Evolutionary conservation across 805 yeast genomes (phyloP).

Genomic region (Clavispora vitiphila): DNA sequence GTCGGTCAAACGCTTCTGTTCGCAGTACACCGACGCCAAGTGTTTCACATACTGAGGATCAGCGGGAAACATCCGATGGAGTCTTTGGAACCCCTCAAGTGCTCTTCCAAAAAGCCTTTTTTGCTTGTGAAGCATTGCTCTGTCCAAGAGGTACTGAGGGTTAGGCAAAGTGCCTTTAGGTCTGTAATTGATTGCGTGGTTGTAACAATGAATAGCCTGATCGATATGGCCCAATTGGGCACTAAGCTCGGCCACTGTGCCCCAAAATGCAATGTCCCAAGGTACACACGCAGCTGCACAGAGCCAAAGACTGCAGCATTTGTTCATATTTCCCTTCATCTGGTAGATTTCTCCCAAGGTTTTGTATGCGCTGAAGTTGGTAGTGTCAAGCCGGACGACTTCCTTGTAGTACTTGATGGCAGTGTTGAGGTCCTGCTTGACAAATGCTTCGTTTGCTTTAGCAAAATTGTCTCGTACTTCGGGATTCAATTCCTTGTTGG

Average conservation of each 20-base stretch:
- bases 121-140: conserved; percentile 65
- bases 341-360: conserved; percentile 82
- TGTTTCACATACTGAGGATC: conserved; percentile 60
- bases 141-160: conserved; percentile 52
- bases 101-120: conserved; percentile 68
- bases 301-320: conserved; percentile 78
- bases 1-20: conserved; percentile 59
- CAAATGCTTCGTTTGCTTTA: conserved; percentile 78
- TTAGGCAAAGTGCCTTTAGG: conserved; percentile 18
- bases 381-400: conserved; percentile 73
- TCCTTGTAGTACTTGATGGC: conserved; percentile 60
- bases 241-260: conserved; percentile 65
- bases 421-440: conserved; percentile 50
- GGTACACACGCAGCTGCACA: conserved; percentile 75
- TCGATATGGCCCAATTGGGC: conserved; percentile 60
- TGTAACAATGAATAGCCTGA: conserved; percentile 77
- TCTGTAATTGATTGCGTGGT: conserved; percentile 49
- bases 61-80: conserved; percentile 51
- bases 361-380: conserved; percentile 78
- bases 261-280: conserved; percentile 75
- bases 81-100: conserved; percentile 61
- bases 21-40: conserved; percentile 46
- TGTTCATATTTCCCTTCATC: conserved; percentile 58
- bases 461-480: conserved; percentile 65
- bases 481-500: conserved; percentile 54